Evolutionary conservation across 208 protist species (phyloP).

Genomic region (Leishmania guyanensis): DNA sequence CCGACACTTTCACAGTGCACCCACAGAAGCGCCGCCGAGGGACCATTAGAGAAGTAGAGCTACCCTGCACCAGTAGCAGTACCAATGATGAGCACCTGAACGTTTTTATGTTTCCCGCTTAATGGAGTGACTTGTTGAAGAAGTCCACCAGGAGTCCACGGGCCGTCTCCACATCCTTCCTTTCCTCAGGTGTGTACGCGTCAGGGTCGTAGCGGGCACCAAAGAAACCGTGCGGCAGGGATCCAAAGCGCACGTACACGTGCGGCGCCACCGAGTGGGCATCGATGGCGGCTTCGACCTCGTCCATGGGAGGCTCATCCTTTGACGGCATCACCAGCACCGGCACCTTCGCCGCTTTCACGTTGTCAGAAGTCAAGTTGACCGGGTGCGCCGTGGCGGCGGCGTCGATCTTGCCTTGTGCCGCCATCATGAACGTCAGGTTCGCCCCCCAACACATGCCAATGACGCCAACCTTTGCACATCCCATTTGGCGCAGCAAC

Average conservation of each 20-base stretch:
- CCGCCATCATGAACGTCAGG: constrained; percentile 32
- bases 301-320: constrained; percentile 46
- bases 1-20: neutral
- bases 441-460: constrained; percentile 68
- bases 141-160: constrained; percentile 30
- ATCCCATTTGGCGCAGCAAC: constrained; percentile 45
- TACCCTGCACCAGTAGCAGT: neutral
- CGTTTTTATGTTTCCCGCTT: neutral
- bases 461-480: constrained; percentile 39
- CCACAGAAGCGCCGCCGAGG: neutral
- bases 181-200: constrained; percentile 30
- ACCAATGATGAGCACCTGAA: neutral
- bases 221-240: constrained; percentile 60
- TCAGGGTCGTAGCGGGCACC: constrained; percentile 44
- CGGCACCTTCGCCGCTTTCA: constrained; percentile 26
- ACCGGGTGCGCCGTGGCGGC: constrained; percentile 45
- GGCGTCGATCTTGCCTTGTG: constrained; percentile 33
- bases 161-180: constrained; percentile 32
- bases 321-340: constrained; percentile 52
- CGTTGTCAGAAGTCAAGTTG: constrained; percentile 15
- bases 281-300: constrained; percentile 39
- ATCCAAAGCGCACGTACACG: constrained; percentile 46
- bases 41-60: neutral
- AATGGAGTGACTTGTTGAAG: constrained; percentile 35
- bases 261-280: constrained; percentile 21